These are phyloP conservation scores for Paraphaeosphaeria minitans DNA, from an alignment of 2,329 filamentous ascomycete species.

Conservation along the genomic window DNA sequence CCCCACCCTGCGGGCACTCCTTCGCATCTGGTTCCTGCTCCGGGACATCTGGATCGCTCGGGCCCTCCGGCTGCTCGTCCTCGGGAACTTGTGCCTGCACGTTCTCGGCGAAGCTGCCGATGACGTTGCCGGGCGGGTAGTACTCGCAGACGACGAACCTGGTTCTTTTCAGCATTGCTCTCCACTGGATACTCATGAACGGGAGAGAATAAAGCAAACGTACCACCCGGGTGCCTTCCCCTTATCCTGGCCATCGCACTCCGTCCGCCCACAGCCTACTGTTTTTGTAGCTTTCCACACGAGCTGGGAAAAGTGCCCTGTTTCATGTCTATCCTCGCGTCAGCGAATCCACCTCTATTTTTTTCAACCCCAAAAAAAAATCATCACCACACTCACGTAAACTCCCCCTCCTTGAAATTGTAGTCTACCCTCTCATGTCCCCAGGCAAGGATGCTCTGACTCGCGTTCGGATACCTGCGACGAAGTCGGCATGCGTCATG, in stretches of 20 bases:
- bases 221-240: slow-evolving; percentile 31
- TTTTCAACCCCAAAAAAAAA: slow-evolving; percentile 46
- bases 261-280: slow-evolving; percentile 29
- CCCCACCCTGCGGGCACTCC: slow-evolving; percentile 16
- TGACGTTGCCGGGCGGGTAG: slow-evolving; percentile 44
- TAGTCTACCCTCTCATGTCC: slow-evolving; percentile 65
- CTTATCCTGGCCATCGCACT: slow-evolving; percentile 21
- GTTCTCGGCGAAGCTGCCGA: slow-evolving; percentile 41
- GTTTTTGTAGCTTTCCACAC: slow-evolving; percentile 29
- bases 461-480: slow-evolving; percentile 66
- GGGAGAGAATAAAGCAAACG: background rate
- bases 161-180: background rate
- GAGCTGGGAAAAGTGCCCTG: slow-evolving; percentile 36
- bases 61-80: slow-evolving; percentile 14
- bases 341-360: background rate
- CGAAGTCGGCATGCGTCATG: slow-evolving; percentile 45
- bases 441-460: slow-evolving; percentile 68
- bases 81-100: slow-evolving; percentile 26
- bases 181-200: background rate
- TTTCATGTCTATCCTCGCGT: slow-evolving; percentile 13
- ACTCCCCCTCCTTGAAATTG: slow-evolving; percentile 59
- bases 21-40: slow-evolving; percentile 7
- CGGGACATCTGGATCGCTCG: slow-evolving; percentile 16
- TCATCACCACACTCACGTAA: slow-evolving; percentile 52
- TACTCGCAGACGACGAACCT: slow-evolving; percentile 46